Percentiles rank a stretch among this genome's conserved stretches.
Evolutionary conservation across 495 filamentous ascomycete genomes (phyloP).

Genomic region (Aspergillus conjunctus): DNA sequence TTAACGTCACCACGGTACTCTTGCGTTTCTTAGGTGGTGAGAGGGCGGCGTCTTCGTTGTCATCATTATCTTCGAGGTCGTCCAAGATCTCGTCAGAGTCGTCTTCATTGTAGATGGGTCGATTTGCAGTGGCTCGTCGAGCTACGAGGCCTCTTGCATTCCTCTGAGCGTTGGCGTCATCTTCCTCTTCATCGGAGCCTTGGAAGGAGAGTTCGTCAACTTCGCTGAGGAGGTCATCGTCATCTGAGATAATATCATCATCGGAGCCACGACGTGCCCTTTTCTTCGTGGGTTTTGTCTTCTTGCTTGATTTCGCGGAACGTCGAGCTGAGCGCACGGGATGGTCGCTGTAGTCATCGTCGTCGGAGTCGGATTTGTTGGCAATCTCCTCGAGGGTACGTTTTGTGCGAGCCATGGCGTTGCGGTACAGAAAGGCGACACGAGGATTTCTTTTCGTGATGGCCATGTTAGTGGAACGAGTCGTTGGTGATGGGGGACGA

Average conservation of each 20-base stretch:
- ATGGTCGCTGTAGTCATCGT: constrained; percentile 70
- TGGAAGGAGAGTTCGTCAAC: constrained; percentile 62
- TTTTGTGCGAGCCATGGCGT: constrained; percentile 59
- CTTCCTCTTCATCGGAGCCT: constrained; percentile 59
- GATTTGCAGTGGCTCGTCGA: constrained; percentile 60
- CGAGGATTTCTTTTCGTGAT: constrained; percentile 18
- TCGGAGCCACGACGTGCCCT: constrained; percentile 60
- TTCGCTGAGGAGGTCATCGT: constrained; percentile 65
- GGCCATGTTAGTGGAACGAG: constrained; percentile 17
- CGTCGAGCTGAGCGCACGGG: constrained; percentile 37
- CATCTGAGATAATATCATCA: constrained; percentile 65
- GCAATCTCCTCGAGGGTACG: constrained; percentile 74
- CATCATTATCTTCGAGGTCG: constrained; percentile 41
- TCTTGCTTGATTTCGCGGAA: constrained; percentile 43
- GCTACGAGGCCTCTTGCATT: constrained; percentile 71
- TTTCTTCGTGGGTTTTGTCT: constrained; percentile 50
- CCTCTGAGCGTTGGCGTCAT: constrained; percentile 63
- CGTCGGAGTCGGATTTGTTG: constrained; percentile 82
- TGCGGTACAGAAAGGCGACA: constrained; percentile 7
- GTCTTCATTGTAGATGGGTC: constrained; percentile 40
- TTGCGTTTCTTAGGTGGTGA: constrained; percentile 39
- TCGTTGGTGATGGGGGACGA: neutral
- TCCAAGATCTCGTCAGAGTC: constrained; percentile 32
- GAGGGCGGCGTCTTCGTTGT: constrained; percentile 28
- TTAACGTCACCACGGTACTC: constrained; percentile 46